Conservation (phyloP, 2,329 filamentous ascomycete genomes). For the Harringtonia lauricola region DNA sequence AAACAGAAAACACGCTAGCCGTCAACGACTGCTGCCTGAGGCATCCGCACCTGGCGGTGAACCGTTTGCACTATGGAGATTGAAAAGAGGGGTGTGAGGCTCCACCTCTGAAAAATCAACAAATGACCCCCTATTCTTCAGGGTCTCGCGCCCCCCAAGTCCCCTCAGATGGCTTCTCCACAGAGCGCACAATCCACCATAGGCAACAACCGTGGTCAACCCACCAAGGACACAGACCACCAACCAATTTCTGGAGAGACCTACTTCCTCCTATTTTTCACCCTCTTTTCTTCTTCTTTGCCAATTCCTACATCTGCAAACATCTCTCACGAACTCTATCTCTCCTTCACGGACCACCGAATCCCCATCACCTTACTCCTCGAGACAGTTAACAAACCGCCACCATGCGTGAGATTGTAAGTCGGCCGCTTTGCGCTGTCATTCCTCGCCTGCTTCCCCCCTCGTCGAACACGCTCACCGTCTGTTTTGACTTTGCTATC, state of each 20-base stretch:
- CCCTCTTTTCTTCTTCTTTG: constrained; percentile 5
- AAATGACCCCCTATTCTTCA: constrained; percentile 1
- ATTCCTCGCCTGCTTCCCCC: not conserved
- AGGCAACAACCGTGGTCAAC: not conserved
- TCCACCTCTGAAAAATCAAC: constrained; percentile 3
- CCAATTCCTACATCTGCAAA: not conserved
- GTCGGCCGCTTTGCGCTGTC: constrained; percentile 21
- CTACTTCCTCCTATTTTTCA: constrained; percentile 3
- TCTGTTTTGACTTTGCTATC: not conserved
- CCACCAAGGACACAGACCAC: too few species aligned
- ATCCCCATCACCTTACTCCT: not conserved
- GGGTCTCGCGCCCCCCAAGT: not conserved
- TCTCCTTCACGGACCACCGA: not conserved
- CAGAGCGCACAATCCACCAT: not conserved
- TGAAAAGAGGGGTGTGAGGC: constrained; percentile 4
- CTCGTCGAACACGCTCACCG: not conserved
- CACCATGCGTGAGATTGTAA: constrained; percentile 68
- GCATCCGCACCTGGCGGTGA: not conserved
- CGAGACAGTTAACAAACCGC: constrained; percentile 13
- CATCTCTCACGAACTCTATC: not conserved
- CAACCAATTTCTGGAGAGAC: constrained; percentile 1
- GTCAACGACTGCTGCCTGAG: constrained; percentile 9
- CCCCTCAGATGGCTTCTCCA: not conserved
- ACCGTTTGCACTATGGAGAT: not conserved
- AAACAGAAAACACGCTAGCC: constrained; percentile 10